Base-by-base conservation (phyloP, 139 green algal genomes). In the Eudorina sp. region DNA sequence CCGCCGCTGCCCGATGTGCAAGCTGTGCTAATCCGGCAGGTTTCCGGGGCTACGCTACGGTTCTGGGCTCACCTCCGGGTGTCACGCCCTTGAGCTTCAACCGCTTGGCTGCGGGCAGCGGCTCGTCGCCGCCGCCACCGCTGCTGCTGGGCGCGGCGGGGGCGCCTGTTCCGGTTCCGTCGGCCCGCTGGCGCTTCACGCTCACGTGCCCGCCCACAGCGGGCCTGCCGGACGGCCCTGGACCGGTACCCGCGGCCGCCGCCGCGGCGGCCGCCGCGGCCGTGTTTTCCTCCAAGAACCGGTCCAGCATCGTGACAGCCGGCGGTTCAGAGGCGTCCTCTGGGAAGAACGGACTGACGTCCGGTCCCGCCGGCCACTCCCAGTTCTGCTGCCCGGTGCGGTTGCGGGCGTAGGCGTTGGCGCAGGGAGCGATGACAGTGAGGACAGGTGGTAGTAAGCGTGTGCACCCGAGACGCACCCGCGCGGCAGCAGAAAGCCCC, bases 121-220 rank as follows among this genome's bases (percentile, higher is more conserved):
- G 45, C 73, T 81, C 73, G 11, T 62, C 73, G 13, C 45, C 73
- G 2, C 40, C 70, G 2, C 40, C 70, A 6, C 45, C 45, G 73
- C 45, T 43, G 73, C 73, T 64, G 45, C 25, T 41, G 4, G 45
- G n/a, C n/a, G n/a, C n/a, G n/a, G n/a, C 46, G 25, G 72, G 68
- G 18, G 36, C 68, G 36, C 68, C 68, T 2, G 68, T 31, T 48
- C 21, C 68, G 8, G 14, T 77, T n/a, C 36, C n/a, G 7, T 34
- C 70, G 27, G 40, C 51, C 74, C 74, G 74, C 29, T 82, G 74
- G 3, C 74, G 74, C 48, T 82, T 82, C 4, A 34, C 43, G 70
- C 70, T 40, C 1, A 18, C 70, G 43, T 14, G 46, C 5, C 75
- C 75, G 21, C 48, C 75, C 11, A 16, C 75, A 48, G 48, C 34